Conservation (phyloP, 495 filamentous ascomycete species). For the Neurospora cerealis region DNA sequence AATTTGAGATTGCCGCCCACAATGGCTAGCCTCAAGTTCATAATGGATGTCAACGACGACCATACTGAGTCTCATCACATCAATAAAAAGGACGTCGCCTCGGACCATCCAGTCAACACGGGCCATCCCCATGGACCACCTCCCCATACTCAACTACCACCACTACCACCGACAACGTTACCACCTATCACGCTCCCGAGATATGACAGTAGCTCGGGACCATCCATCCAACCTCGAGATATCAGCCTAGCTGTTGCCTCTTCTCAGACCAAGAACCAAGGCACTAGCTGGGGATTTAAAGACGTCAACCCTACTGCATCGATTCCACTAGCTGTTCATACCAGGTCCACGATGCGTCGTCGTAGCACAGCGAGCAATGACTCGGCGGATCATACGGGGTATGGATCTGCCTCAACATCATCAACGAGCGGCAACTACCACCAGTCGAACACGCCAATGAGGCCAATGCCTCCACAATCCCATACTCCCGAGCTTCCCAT, state of each 20-base stretch:
- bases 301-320: slow-evolving; percentile 3
- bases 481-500: slow-evolving; percentile 30
- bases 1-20: slow-evolving; percentile 29
- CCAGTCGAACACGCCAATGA: slow-evolving; percentile 21
- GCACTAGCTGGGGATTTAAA: slow-evolving; percentile 12
- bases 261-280: slow-evolving; percentile 15
- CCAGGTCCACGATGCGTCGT: slow-evolving; percentile 23
- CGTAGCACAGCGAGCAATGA: slow-evolving; percentile 34
- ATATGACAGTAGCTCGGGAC: slow-evolving; percentile 18
- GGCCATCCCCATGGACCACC: slow-evolving; percentile 11
- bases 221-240: slow-evolving; percentile 14
- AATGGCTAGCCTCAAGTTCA: slow-evolving; percentile 40
- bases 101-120: slow-evolving; percentile 24
- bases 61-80: slow-evolving; percentile 22
- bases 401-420: slow-evolving; percentile 25
- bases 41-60: slow-evolving; percentile 38
- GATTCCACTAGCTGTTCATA: slow-evolving; percentile 1
- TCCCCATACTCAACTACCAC: neutral
- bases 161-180: slow-evolving; percentile 9
- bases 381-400: slow-evolving; percentile 35
- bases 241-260: slow-evolving; percentile 20
- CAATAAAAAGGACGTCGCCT: slow-evolving; percentile 29
- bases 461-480: slow-evolving; percentile 27
- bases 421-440: slow-evolving; percentile 13
- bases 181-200: slow-evolving; percentile 5